Evolutionary conservation across 2,329 filamentous ascomycete species (phyloP).

Genomic region (Pseudogymnoascus sp.): DNA sequence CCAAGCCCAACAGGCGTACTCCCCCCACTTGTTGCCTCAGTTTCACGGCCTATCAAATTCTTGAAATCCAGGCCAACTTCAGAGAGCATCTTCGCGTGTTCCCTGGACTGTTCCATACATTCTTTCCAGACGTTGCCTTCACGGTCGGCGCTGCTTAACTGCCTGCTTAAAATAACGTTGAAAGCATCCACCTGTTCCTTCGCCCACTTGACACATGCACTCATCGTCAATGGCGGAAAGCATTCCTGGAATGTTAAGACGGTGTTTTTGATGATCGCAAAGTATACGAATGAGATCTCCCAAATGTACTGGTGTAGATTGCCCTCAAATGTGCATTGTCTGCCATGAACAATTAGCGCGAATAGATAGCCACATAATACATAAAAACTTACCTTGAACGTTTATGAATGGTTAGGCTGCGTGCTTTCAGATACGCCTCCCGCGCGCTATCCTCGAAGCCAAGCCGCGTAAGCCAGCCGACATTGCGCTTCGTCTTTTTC

Average conservation of each 20-base stretch:
- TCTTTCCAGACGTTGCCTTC: conserved; percentile 71
- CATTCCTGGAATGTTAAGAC: conserved; percentile 81
- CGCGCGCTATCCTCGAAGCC: conserved; percentile 87
- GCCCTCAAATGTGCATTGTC: conserved; percentile 91
- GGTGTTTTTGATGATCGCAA: conserved; percentile 88
- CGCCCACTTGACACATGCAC: conserved; percentile 96
- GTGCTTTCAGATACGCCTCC: conserved; percentile 76
- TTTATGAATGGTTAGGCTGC: conserved; percentile 71
- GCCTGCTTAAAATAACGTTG: conserved; percentile 72
- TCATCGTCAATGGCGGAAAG: conserved; percentile 82
- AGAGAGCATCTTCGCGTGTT: conserved; percentile 70
- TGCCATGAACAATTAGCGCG: conserved; percentile 34
- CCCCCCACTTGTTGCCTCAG: not conserved
- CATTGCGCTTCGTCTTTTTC: conserved; percentile 70
- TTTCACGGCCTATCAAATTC: conserved; percentile 58
- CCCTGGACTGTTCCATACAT: conserved; percentile 74
- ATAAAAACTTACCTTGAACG: conserved; percentile 62
- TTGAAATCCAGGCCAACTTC: conserved; percentile 88
- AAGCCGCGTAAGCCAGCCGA: conserved; percentile 76
- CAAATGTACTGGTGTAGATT: conserved; percentile 90
- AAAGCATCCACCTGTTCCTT: conserved; percentile 90
- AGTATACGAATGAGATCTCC: conserved; percentile 92
- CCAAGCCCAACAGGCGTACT: not conserved
- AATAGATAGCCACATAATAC: conserved; percentile 1
- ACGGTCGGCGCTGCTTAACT: conserved; percentile 77